Conservation (phyloP, 2,329 filamentous ascomycete genomes). For the Hymenoscyphus albidus region DNA sequence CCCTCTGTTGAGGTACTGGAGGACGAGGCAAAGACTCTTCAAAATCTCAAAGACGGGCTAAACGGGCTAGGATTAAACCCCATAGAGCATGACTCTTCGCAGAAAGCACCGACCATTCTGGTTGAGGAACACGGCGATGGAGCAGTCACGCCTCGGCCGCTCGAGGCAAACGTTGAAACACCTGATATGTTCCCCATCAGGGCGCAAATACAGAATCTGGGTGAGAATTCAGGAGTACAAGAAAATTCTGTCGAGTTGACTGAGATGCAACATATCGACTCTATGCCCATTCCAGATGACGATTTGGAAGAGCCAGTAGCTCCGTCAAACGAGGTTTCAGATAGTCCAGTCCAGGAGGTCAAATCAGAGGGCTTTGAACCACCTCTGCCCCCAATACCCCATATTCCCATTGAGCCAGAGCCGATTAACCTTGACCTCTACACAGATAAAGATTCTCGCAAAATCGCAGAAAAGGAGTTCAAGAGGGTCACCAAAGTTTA, state of each 20-base stretch:
- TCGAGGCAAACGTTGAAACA: conserved; percentile 27
- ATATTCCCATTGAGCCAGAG: conserved; percentile 50
- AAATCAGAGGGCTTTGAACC: conserved; percentile 36
- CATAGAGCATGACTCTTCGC: conserved; percentile 14
- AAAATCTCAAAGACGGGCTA: conserved; percentile 23
- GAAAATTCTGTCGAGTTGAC: conserved; percentile 24
- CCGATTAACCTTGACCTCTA: conserved; percentile 55
- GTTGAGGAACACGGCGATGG: conserved; percentile 43
- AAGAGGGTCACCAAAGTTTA: conserved; percentile 60
- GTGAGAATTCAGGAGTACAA: conserved; percentile 28
- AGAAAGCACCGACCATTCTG: conserved; percentile 36
- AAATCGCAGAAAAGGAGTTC: conserved; percentile 66
- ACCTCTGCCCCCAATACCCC: conserved; percentile 45
- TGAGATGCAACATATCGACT: conserved; percentile 39
- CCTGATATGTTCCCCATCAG: conserved; percentile 15
- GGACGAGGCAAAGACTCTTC: conserved; percentile 18
- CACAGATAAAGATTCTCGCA: conserved; percentile 61
- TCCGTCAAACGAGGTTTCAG: neutral
- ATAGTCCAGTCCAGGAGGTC: conserved; percentile 12
- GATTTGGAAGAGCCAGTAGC: conserved; percentile 11
- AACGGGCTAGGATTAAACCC: conserved; percentile 24
- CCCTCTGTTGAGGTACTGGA: conserved; percentile 12
- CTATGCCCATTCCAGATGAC: conserved; percentile 38
- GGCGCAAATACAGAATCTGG: conserved; percentile 27
- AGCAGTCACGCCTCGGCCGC: conserved; percentile 32